These are phyloP conservation scores for Chalciporus pseudorubinellus DNA, from an alignment of 768 basidiomycete genomes.

Conservation along the genomic window DNA sequence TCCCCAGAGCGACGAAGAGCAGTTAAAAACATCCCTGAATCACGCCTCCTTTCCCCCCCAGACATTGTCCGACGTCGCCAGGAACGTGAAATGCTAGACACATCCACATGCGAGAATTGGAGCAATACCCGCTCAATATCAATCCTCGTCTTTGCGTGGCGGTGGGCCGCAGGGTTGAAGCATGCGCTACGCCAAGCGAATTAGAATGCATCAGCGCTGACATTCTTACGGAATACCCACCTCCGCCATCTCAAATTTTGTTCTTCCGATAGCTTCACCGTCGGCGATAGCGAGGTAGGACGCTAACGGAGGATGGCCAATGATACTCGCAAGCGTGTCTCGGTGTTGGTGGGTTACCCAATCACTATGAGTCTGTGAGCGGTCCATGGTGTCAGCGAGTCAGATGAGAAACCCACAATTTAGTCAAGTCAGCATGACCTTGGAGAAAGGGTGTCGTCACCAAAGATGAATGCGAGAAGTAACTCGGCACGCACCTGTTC, in stretches of 20 bases:
- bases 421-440: constrained; percentile 96
- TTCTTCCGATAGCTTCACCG: constrained; percentile 85
- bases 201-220: constrained; percentile 24
- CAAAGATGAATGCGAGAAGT: background rate
- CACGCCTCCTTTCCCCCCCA: too few relatives aligned
- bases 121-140: background rate
- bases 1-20: too few relatives aligned
- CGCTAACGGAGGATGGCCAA: constrained; percentile 82
- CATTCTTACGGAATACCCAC: constrained; percentile 37
- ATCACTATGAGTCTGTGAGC: constrained; percentile 54
- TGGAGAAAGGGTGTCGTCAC: constrained; percentile 9
- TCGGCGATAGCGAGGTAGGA: constrained; percentile 93
- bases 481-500: constrained; percentile 66
- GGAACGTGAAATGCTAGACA: background rate
- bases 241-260: constrained; percentile 95
- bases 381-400: background rate
- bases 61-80: too few relatives aligned
- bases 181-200: constrained; percentile 61
- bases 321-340: constrained; percentile 90
- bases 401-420: constrained; percentile 65
- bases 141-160: constrained; percentile 85
- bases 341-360: constrained; percentile 98
- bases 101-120: background rate
- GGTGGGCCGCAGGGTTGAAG: constrained; percentile 93
- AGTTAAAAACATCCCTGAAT: background rate